phyloP scores from a whole-genome alignment of 2,329 filamentous ascomycete species.

The Stemphylium beticola region DNA sequence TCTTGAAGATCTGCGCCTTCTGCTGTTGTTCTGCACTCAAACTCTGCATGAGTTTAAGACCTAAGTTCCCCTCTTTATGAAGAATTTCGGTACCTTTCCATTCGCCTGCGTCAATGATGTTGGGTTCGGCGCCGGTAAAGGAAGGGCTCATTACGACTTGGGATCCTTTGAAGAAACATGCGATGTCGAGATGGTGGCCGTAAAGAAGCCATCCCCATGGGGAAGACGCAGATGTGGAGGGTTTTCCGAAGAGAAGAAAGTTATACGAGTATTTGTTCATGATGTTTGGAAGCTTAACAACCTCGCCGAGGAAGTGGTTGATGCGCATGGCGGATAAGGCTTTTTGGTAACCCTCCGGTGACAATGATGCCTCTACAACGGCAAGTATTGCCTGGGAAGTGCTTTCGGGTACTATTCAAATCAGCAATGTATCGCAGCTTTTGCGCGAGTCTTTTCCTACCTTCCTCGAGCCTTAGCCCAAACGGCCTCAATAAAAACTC shows the following conservation, averaged over 20 bases:
- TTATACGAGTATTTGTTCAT: slow-evolving; percentile 81
- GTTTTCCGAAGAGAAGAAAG: slow-evolving; percentile 71
- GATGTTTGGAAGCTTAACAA: slow-evolving; percentile 66
- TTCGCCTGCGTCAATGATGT: slow-evolving; percentile 70
- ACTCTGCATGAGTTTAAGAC: slow-evolving; percentile 73
- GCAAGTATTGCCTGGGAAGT: slow-evolving; percentile 56
- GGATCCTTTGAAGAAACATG: slow-evolving; percentile 68
- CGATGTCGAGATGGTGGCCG: slow-evolving; percentile 79
- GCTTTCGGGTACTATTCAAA: slow-evolving; percentile 29
- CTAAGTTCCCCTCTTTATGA: slow-evolving; percentile 67
- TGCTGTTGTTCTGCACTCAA: slow-evolving; percentile 56
- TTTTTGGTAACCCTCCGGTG: slow-evolving; percentile 73
- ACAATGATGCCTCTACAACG: slow-evolving; percentile 66
- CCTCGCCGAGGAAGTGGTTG: slow-evolving; percentile 75
- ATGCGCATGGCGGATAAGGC: slow-evolving; percentile 73
- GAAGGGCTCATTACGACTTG: slow-evolving; percentile 75
- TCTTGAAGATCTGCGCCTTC: slow-evolving; percentile 63
- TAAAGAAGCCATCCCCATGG: slow-evolving; percentile 80
- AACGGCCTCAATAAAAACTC: slow-evolving; percentile 74
- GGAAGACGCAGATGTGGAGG: slow-evolving; percentile 55
- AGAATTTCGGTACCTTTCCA: slow-evolving; percentile 70
- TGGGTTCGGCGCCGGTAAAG: slow-evolving; percentile 83
- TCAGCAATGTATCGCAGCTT: slow-evolving; percentile 7
- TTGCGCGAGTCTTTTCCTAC: slow-evolving; percentile 14
- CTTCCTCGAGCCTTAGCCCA: slow-evolving; percentile 73